A percentile compares a stretch with the other conserved stretches of the same genome.
These are phyloP conservation scores for Ulota crispa DNA, from an alignment of 225 moss, liverwort and hornwort species.

Conservation along the genomic window DNA sequence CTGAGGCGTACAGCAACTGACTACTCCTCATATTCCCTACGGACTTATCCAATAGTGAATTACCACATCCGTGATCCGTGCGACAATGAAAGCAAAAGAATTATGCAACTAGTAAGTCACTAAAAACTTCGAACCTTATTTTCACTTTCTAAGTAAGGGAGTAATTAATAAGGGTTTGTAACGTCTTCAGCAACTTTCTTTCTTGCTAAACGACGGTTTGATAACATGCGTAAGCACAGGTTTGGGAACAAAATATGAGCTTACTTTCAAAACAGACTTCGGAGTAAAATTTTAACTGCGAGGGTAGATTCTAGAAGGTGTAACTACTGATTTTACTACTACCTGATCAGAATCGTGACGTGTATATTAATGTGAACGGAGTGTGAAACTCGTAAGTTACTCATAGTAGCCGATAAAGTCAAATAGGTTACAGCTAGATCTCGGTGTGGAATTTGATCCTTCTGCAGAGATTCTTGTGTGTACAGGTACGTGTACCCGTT, in stretches of 20 bases:
- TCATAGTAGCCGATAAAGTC: slow-evolving; percentile 4
- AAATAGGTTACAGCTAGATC: background rate
- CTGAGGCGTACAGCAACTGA: no score
- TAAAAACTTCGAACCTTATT: background rate
- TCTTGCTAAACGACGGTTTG: no score
- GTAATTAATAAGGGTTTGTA: no score
- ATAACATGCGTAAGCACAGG: no score
- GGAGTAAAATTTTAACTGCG: no score
- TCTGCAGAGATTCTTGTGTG: slow-evolving; percentile 7
- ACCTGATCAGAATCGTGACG: background rate
- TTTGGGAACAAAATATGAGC: no score
- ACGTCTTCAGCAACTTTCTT: no score
- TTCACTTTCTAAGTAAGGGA: background rate
- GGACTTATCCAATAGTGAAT: no score
- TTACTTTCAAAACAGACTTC: no score
- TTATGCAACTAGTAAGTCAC: background rate
- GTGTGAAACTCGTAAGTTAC: background rate
- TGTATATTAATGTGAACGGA: background rate
- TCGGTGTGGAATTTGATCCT: slow-evolving; percentile 8
- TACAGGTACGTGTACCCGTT: slow-evolving; percentile 19
- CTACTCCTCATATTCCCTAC: no score
- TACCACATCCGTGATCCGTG: no score
- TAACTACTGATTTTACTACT: background rate
- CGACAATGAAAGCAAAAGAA: no score
- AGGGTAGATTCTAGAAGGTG: background rate